Evolutionary conservation across 345 rosid genomes (phyloP).

Genomic region (rapeseed (Brassica napus)): Da-Ae NC_063450.1:51058001-51058500

Average conservation of each 20-base stretch:
- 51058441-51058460: constrained; percentile 22
- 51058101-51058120: constrained; percentile 32
- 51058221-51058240: constrained; percentile 31
- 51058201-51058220: constrained; percentile 24
- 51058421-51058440: constrained; percentile 17
- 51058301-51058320: constrained; percentile 18
- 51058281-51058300: constrained; percentile 14
- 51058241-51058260: constrained; percentile 24
- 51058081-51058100: constrained; percentile 32
- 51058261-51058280: constrained; percentile 18
- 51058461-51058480: constrained; percentile 37
- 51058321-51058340: constrained; percentile 60
- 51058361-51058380: constrained; percentile 74
- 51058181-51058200: constrained; percentile 29
- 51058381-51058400: constrained; percentile 27
- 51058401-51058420: background rate
- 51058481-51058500: constrained; percentile 41
- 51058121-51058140: constrained; percentile 34
- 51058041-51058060: constrained; percentile 31
- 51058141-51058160: constrained; percentile 36
- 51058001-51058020: constrained; percentile 37
- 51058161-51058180: constrained; percentile 25
- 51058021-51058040: constrained; percentile 37
- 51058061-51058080: constrained; percentile 41
- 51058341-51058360: constrained; percentile 96